These are phyloP conservation scores for Pseudoturritis turrita DNA, from an alignment of 345 rosid species.

Conservation along the genomic window DNA sequence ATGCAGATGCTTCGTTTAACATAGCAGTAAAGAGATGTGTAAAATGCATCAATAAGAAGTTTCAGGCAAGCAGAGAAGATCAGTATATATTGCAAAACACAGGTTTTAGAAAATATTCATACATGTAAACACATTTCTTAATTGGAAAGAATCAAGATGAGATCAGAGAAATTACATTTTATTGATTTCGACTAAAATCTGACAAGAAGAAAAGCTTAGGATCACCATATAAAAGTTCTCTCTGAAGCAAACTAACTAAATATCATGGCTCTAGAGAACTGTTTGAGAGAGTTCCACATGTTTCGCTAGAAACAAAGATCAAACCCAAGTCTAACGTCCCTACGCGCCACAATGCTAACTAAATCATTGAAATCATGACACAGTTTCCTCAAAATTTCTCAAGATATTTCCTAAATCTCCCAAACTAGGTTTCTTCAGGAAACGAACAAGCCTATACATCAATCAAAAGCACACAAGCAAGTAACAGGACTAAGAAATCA, in stretches of 20 bases:
- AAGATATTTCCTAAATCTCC: neutral
- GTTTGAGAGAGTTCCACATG: neutral
- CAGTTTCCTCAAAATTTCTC: neutral
- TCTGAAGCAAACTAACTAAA: neutral
- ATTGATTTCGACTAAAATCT: neutral
- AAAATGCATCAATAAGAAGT: neutral
- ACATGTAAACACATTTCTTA: neutral
- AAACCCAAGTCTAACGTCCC: neutral
- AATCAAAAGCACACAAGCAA: neutral
- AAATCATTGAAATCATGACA: neutral
- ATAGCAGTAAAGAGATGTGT: neutral
- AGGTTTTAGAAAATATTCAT: neutral
- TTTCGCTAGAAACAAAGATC: neutral
- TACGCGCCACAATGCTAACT: neutral
- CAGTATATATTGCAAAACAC: neutral
- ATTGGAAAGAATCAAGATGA: neutral
- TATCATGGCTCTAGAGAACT: neutral
- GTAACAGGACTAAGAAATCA: neutral
- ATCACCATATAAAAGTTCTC: neutral
- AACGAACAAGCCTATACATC: conserved; percentile 1
- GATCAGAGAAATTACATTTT: neutral
- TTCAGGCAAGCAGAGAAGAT: conserved; percentile 4
- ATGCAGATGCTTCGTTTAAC: neutral
- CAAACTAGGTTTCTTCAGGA: neutral
- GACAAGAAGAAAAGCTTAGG: neutral